phyloP scores from a whole-genome alignment of 176 grass and related monocot genomes.

The Poa annua region DNA sequence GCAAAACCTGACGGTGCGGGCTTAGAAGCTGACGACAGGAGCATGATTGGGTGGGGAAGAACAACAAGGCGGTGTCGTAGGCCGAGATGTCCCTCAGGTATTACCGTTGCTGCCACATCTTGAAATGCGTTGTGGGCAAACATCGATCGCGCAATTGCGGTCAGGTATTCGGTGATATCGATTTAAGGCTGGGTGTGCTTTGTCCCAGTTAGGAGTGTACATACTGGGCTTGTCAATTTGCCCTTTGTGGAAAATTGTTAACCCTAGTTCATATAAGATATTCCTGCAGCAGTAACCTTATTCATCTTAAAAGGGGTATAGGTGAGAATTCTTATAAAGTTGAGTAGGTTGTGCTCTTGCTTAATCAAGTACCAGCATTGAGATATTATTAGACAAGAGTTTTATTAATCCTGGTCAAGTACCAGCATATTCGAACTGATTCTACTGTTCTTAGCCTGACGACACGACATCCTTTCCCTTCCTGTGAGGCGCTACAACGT shows the following conservation, averaged over 20 bases:
- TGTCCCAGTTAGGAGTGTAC: neutral
- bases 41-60: constrained; percentile 84
- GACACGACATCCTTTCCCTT: neutral
- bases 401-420: neutral
- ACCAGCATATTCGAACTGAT: neutral
- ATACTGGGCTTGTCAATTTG: neutral
- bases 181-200: neutral
- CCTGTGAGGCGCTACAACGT: neutral
- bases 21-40: constrained; percentile 55
- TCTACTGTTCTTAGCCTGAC: too few relatives aligned
- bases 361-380: neutral
- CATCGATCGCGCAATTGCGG: constrained; percentile 17
- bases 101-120: constrained; percentile 41
- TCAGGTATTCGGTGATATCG: neutral
- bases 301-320: neutral
- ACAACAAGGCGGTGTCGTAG: constrained; percentile 81
- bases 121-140: constrained; percentile 36
- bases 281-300: neutral
- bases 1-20: constrained; percentile 37
- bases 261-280: neutral
- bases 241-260: neutral
- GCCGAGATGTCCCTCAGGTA: constrained; percentile 58
- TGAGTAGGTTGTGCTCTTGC: neutral
- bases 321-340: neutral
- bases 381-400: neutral